Percentiles rank a stretch among this genome's conserved stretches.
Conservation (phyloP, 805 yeast genomes). For the Saccharomycopsis olivae region DNA sequence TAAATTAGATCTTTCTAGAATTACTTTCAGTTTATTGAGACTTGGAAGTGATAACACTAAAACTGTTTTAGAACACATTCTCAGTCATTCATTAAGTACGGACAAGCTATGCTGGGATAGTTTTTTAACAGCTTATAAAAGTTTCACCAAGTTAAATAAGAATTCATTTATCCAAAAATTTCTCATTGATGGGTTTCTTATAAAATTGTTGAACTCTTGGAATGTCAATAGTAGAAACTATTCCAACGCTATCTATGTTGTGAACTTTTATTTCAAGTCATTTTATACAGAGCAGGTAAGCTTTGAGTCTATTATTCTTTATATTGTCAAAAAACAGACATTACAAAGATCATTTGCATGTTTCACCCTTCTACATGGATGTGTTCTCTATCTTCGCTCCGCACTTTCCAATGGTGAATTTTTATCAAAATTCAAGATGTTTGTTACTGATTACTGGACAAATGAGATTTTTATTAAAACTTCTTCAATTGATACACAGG, state of each 20-base stretch:
- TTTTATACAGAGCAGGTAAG: no score
- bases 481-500: constrained; percentile 7
- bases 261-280: not conserved
- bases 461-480: constrained; percentile 3
- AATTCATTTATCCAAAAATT: not conserved
- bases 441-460: not conserved
- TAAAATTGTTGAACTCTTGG: not conserved
- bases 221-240: not conserved
- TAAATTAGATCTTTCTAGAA: constrained; percentile 1
- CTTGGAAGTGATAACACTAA: not conserved
- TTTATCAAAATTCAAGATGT: not conserved
- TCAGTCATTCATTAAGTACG: no score
- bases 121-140: not conserved
- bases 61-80: no score
- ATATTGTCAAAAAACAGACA: no score
- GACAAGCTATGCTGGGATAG: no score
- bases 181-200: not conserved
- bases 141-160: constrained; percentile 4
- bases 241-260: not conserved
- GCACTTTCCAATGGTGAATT: no score
- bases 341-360: no score
- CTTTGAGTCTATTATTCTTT: no score
- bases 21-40: constrained; percentile 2
- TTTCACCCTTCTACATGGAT: no score
- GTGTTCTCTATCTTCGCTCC: no score